Percentiles rank a stretch among this genome's conserved stretches.
phyloP scores from a whole-genome alignment of 305 asterid species.

The Solanum hybrid region DNA sequence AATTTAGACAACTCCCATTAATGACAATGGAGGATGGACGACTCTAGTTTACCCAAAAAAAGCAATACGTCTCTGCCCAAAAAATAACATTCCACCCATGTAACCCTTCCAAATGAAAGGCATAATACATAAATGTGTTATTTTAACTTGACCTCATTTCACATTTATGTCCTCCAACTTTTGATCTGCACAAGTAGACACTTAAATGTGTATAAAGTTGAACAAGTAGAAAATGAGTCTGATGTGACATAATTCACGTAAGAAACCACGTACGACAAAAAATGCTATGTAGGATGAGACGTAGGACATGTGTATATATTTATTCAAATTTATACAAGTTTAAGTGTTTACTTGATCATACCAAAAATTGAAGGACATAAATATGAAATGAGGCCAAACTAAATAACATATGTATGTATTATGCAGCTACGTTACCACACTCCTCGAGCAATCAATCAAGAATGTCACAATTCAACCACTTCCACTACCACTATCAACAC shows the following conservation, averaged over 20 bases:
- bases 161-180: not conserved
- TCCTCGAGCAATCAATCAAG: too few species aligned
- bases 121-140: not conserved
- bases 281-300: not conserved
- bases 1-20: not conserved
- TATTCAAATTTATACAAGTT: too few species aligned
- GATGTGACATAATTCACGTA: not conserved
- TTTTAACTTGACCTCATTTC: not conserved
- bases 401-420: too few species aligned
- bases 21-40: not conserved
- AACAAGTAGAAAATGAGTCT: not conserved
- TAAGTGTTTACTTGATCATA: too few species aligned
- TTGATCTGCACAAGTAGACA: not conserved
- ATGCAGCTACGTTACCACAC: too few species aligned
- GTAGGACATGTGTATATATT: not conserved
- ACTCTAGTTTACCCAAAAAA: not conserved
- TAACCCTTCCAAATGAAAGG: not conserved
- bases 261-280: not conserved
- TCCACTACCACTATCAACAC: not conserved
- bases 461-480: not conserved
- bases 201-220: not conserved
- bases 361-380: too few species aligned
- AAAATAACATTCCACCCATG: not conserved
- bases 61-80: not conserved
- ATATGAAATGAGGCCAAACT: too few species aligned